Base-by-base conservation (phyloP, 176 grass and related monocot species). In the Musa itinerans region DNA sequence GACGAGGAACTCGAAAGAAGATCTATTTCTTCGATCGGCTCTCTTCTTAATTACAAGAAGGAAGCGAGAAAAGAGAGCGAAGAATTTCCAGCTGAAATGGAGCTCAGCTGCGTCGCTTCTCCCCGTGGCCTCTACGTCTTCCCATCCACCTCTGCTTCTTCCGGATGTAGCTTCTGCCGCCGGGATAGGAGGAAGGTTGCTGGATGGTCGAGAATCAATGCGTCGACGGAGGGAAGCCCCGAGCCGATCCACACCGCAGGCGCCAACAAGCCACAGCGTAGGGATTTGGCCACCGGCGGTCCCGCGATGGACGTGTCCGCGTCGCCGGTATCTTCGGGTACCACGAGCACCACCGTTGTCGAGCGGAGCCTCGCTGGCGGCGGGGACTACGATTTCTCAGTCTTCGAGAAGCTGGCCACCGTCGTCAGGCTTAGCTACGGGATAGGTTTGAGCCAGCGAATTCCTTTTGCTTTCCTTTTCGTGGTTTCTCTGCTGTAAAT, bases 391-490 rank as follows among this genome's bases (percentile, higher is more conserved):
- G 93, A 90, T 76, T 85, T 85, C 55, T 81, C 89, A 49, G 83
- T 90, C 68, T 92, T 85, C 90, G 93, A 97, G 63, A 89, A 82
- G 85, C 79, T 97, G 2, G 93, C 81, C 7, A 90, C 93, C 2
- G 81, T 97, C 29, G 87, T 97, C 10, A 69, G 93, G 77, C 90
- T 97, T 63, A 89, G 83, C 77, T 97, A 97, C 43, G 93, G 93
- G 78, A 81, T 97, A 65, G 92, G 92, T 96, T 22, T 72, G 63
- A 17, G 10, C 6, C 0, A 61, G 10, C 10, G 0, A 11, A 5
- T 43, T 43, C 34, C 34, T 6, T 43, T 43, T 43, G 34, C 34
- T 43, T 43, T 43, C 34, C 34, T 6, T 43, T 43, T 43, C 34
- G 0, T 43, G 34, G 34, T 43, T 43, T 43, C 34, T 43, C 34